phyloP scores from a whole-genome alignment of 805 yeast species.

The Nakazawaea siamensis region DNA sequence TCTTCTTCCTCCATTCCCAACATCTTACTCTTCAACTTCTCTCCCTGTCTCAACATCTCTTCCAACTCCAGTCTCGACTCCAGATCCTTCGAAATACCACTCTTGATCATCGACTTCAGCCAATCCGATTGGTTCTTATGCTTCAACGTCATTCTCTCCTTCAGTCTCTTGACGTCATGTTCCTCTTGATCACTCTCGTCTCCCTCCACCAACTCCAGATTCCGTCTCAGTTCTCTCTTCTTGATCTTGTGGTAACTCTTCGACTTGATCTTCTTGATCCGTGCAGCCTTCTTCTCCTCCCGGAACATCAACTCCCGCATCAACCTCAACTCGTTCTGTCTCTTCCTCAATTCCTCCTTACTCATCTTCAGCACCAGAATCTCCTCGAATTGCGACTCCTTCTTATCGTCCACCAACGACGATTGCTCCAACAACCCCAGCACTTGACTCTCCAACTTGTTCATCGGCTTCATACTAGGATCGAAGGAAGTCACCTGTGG shows the following conservation, averaged over 20 bases:
- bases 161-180: slow-evolving; percentile 69
- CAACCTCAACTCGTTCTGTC: slow-evolving; percentile 75
- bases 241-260: slow-evolving; percentile 80
- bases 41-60: slow-evolving; percentile 88
- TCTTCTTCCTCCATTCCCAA: slow-evolving; percentile 53
- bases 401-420: slow-evolving; percentile 59
- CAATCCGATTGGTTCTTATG: slow-evolving; percentile 85
- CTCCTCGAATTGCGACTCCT: slow-evolving; percentile 81
- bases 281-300: slow-evolving; percentile 83
- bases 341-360: slow-evolving; percentile 66
- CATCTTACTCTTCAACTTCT: slow-evolving; percentile 63
- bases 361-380: slow-evolving; percentile 75
- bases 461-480: slow-evolving; percentile 36
- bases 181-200: slow-evolving; percentile 51
- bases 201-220: slow-evolving; percentile 59
- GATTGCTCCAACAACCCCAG: slow-evolving; percentile 55
- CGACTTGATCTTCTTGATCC: slow-evolving; percentile 91
- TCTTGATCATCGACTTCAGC: slow-evolving; percentile 85
- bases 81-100: slow-evolving; percentile 85
- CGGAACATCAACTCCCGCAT: slow-evolving; percentile 97
- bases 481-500: slow-evolving; percentile 44
- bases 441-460: slow-evolving; percentile 62
- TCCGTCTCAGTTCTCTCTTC: slow-evolving; percentile 72
- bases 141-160: slow-evolving; percentile 85
- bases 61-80: slow-evolving; percentile 83